phyloP scores from a whole-genome alignment of 2,329 filamentous ascomycete species.

The Xylaria digitata region DNA sequence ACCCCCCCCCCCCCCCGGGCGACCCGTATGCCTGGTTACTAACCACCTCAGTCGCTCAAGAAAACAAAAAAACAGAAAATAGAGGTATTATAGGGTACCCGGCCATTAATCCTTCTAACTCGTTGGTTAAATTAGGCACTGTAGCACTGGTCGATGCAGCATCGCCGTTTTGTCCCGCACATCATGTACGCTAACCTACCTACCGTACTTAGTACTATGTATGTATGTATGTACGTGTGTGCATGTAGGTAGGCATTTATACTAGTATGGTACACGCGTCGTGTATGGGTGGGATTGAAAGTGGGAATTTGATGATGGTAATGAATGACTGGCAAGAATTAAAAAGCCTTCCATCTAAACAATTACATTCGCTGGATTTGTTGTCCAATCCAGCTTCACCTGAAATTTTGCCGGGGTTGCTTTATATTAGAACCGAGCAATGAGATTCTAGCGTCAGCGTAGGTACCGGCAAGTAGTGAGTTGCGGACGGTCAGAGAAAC shows the following conservation, averaged over 20 bases:
- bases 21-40: slow-evolving; percentile 35
- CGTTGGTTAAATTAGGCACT: slow-evolving; percentile 23
- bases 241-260: not conserved
- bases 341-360: not conserved
- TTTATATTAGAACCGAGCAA: slow-evolving; percentile 9
- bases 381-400: slow-evolving; percentile 20
- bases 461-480: not conserved
- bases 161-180: slow-evolving; percentile 11
- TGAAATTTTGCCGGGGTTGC: slow-evolving; percentile 13
- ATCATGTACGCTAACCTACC: slow-evolving; percentile 1
- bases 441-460: slow-evolving; percentile 3
- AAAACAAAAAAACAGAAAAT: not conserved
- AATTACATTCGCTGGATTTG: slow-evolving; percentile 9
- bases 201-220: not conserved
- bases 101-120: not conserved
- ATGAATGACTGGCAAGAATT: not conserved
- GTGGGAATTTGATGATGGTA: not conserved
- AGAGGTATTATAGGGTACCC: no score
- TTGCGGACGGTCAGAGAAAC: not conserved
- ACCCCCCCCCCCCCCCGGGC: no score
- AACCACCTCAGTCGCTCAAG: slow-evolving; percentile 1
- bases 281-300: not conserved
- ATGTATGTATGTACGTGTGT: not conserved
- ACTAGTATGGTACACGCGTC: not conserved
- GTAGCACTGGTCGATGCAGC: slow-evolving; percentile 1